phyloP scores from a whole-genome alignment of 2,329 filamentous ascomycete species.

The Ploettnerulaceae sp. region DNA sequence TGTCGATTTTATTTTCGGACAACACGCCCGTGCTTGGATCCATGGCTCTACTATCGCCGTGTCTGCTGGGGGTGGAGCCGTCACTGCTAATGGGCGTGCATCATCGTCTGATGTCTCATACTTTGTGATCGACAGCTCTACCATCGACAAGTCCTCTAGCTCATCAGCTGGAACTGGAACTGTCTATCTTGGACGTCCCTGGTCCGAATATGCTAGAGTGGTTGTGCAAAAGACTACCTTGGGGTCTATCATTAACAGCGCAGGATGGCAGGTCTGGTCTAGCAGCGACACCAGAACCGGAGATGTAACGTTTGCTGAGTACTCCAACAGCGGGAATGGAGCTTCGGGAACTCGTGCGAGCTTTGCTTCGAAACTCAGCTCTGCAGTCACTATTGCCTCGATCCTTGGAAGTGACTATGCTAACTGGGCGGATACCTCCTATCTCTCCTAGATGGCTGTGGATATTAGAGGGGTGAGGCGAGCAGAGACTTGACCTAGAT shows the following conservation, averaged over 20 bases:
- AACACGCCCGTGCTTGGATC: conserved; percentile 48
- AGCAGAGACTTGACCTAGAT: neutral
- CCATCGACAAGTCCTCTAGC: conserved; percentile 39
- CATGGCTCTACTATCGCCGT: conserved; percentile 43
- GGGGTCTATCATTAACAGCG: conserved; percentile 44
- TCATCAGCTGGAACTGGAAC: conserved; percentile 37
- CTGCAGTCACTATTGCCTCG: conserved; percentile 39
- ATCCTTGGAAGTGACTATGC: conserved; percentile 43
- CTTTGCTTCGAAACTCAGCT: conserved; percentile 40
- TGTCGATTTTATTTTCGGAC: conserved; percentile 57
- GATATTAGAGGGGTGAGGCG: neutral
- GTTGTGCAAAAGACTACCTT: conserved; percentile 46
- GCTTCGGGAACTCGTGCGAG: conserved; percentile 44
- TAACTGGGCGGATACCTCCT: conserved; percentile 41
- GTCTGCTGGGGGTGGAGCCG: conserved; percentile 42
- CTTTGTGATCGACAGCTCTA: conserved; percentile 52
- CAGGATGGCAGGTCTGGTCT: conserved; percentile 49
- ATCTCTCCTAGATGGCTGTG: conserved; percentile 31
- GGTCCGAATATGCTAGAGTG: conserved; percentile 47
- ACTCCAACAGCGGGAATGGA: conserved; percentile 47
- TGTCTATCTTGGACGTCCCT: conserved; percentile 50
- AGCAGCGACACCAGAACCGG: conserved; percentile 39
- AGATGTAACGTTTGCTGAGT: conserved; percentile 48
- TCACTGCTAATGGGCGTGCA: conserved; percentile 43
- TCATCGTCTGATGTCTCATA: conserved; percentile 39